Conservation (phyloP, 1,284 basidiomycete genomes). For the Moesziomyces sp. region DNA sequence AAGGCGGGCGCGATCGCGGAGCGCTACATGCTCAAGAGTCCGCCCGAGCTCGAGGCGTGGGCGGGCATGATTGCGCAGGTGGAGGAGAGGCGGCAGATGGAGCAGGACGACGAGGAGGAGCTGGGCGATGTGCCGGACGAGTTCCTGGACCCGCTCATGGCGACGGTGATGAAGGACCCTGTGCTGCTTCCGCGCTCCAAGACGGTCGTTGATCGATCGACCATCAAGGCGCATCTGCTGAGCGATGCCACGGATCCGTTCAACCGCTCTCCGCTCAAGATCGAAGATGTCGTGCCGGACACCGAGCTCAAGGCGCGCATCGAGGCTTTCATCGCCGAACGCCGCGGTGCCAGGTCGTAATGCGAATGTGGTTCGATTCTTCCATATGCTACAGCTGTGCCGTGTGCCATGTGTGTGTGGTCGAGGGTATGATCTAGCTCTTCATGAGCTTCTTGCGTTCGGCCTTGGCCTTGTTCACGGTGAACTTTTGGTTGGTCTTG, state of each 20-base stretch:
- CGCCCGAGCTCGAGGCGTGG: slow-evolving; percentile 81
- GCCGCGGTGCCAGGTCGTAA: slow-evolving; percentile 10
- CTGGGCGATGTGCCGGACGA: slow-evolving; percentile 94
- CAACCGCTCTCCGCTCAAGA: slow-evolving; percentile 69
- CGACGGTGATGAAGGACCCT: slow-evolving; percentile 94
- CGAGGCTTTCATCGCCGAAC: slow-evolving; percentile 54
- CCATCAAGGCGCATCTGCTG: slow-evolving; percentile 93
- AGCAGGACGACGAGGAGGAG: slow-evolving; percentile 85
- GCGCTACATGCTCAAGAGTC: slow-evolving; percentile 79
- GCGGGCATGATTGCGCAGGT: slow-evolving; percentile 81
- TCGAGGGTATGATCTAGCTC: slow-evolving; percentile 10
- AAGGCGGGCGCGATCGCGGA: slow-evolving; percentile 79
- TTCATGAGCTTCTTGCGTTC: slow-evolving; percentile 47
- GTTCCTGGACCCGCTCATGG: slow-evolving; percentile 89
- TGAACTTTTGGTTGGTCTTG: slow-evolving; percentile 37
- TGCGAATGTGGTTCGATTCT: not conserved
- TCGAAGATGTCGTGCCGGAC: slow-evolving; percentile 67
- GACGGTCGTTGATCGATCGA: slow-evolving; percentile 84
- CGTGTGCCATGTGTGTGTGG: not conserved
- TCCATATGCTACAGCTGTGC: not conserved
- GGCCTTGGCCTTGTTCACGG: slow-evolving; percentile 25
- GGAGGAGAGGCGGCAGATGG: slow-evolving; percentile 82
- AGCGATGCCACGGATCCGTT: slow-evolving; percentile 79
- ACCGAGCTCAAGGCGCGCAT: slow-evolving; percentile 59
- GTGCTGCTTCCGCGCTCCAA: slow-evolving; percentile 88